Percentiles rank a stretch among this genome's conserved stretches.
Conservation (phyloP, 192 early-diverging fungal species). For the Mortierella hygrophila region DNA sequence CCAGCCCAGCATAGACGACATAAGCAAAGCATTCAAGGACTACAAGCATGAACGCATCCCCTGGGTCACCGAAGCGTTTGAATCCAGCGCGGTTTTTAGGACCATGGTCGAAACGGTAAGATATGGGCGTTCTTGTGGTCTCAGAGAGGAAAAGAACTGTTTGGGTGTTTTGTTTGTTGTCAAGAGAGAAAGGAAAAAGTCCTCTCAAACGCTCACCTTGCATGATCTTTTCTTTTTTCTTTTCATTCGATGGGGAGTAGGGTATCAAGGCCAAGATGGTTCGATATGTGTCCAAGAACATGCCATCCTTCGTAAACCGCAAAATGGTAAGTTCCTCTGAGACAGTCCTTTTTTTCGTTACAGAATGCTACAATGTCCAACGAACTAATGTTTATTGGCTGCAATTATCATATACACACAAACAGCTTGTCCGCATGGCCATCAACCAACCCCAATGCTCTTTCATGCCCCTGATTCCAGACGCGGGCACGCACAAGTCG, state of each 20-base stretch:
- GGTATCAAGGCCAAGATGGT: conserved; percentile 1
- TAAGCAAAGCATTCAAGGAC: conserved; percentile 1
- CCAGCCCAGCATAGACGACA: not conserved
- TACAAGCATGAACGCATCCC: conserved; percentile 10
- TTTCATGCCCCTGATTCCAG: too few relatives aligned
- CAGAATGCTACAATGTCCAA: too few relatives aligned
- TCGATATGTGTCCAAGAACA: conserved; percentile 12
- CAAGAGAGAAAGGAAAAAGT: too few relatives aligned
- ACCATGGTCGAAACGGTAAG: conserved; percentile 6
- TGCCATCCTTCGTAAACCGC: conserved; percentile 3
- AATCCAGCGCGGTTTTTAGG: conserved; percentile 9
- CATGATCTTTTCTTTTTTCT: too few relatives aligned
- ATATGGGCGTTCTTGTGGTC: not conserved
- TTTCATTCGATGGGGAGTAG: not conserved
- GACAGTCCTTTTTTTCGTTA: too few relatives aligned
- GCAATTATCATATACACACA: too few relatives aligned
- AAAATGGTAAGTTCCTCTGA: too few relatives aligned
- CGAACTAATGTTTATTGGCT: too few relatives aligned
- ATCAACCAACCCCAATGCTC: too few relatives aligned
- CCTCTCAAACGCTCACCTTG: too few relatives aligned
- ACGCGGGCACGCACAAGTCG: too few relatives aligned
- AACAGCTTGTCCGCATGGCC: too few relatives aligned
- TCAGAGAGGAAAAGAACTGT: not conserved
- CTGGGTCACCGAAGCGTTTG: conserved; percentile 3
- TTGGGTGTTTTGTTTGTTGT: not conserved